A percentile compares a stretch with the other conserved stretches of the same genome.
Evolutionary conservation across 768 basidiomycete genomes (phyloP).

Genomic region (Termitomyces heimii): DNA sequence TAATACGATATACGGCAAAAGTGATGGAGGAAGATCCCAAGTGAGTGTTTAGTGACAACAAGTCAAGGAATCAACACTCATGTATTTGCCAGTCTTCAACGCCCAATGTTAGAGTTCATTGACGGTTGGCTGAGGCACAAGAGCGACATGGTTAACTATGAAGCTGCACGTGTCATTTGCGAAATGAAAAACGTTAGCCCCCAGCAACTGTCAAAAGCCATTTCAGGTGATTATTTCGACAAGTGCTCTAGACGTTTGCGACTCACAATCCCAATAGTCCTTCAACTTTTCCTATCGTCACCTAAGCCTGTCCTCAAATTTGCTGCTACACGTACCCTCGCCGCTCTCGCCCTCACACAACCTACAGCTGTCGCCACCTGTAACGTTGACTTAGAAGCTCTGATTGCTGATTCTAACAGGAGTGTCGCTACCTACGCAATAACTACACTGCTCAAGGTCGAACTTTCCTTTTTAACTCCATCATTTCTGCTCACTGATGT

Average conservation of each 20-base stretch:
- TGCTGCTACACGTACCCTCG: slow-evolving; percentile 93
- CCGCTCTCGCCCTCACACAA: slow-evolving; percentile 80
- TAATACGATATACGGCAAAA: slow-evolving; percentile 97
- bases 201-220: slow-evolving; percentile 77
- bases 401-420: slow-evolving; percentile 93
- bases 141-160: slow-evolving; percentile 99
- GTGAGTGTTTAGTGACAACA: slow-evolving; percentile 44
- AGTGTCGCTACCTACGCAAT: slow-evolving; percentile 98
- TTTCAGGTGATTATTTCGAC: slow-evolving; percentile 64
- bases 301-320: slow-evolving; percentile 95
- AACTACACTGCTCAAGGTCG: slow-evolving; percentile 92
- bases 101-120: slow-evolving; percentile 87
- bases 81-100: slow-evolving; percentile 60
- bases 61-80: neutral
- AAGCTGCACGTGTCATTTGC: slow-evolving; percentile 95
- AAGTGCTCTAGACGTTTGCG: neutral
- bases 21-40: slow-evolving; percentile 99
- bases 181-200: slow-evolving; percentile 85
- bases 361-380: slow-evolving; percentile 84
- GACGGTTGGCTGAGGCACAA: slow-evolving; percentile 97
- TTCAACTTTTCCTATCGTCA: slow-evolving; percentile 94
- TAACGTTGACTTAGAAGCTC: slow-evolving; percentile 94
- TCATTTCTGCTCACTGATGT: slow-evolving; percentile 1
- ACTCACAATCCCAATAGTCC: slow-evolving; percentile 41
- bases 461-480: slow-evolving; percentile 1